Evolutionary conservation across 257 asterid genomes (phyloP), one percentile per base, ranked within the genome.

Genomic region (Penstemon davidsonii): DNA sequence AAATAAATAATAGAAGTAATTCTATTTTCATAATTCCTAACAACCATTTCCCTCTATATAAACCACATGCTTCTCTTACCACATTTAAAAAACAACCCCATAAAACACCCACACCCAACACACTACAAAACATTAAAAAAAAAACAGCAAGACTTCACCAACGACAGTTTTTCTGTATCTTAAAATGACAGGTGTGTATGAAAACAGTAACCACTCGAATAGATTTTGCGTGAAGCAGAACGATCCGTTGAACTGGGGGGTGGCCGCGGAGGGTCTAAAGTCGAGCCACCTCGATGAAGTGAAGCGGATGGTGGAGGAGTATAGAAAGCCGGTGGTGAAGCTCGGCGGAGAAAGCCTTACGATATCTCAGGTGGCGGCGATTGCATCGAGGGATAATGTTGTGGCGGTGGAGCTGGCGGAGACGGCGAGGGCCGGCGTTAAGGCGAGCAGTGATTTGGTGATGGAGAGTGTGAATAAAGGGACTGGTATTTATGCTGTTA

Each of bases 371-470:
- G 88, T 83, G 55, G 88, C 88, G 43, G 88, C 82, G 70, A 75
- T 83, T 44, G 88, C 88, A 0, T 66, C 82, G 41, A 15, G 75
- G 51, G 85, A 73, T 42, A 73, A 75, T 72, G 80, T 60, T 46
- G 80, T 80, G 68, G 78, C 64, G 74, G 87, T 83, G 65, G 88
- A 83, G 85, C 70, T 83, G 66, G 66, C 85, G 55, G 88, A 83
- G 79, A 2, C 75, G 52, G 85, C 88, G 33, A 67, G 85, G 69
- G 85, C 73, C 3, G 88, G 85, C 43, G 87, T 83, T 7, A 80
- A 75, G 75, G 87, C 85, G 13, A 80, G 85, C 71, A 77, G 83
- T 40, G 88, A 83, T 44, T 83, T 85, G 88, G 88, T 83, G 4
- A 83, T 80, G 84, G 88, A 83, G 40, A 83, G 88, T 58, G 67